A percentile compares a stretch with the other conserved stretches of the same genome.
Conservation (phyloP, 768 basidiomycete species). For the Phlebiopsis gigantea region DNA sequence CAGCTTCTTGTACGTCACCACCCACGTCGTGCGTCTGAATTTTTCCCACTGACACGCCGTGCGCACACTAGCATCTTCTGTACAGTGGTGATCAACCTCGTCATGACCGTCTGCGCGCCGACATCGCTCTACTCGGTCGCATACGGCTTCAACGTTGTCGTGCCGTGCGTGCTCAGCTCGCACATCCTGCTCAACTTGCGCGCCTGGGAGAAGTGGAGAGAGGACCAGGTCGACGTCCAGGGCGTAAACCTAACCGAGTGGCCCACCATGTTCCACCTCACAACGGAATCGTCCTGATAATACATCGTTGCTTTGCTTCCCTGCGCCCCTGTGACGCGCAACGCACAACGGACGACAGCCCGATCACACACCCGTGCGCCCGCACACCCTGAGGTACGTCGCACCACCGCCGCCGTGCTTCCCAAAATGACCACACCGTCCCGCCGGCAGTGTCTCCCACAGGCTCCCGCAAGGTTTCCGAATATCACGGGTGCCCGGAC, state of each 20-base stretch:
- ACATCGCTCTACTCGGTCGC: slow-evolving; percentile 5
- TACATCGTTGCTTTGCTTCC: not conserved
- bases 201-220: slow-evolving; percentile 4
- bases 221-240: slow-evolving; percentile 9
- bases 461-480: too few relatives aligned
- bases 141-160: slow-evolving; percentile 6
- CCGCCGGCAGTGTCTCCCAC: too few relatives aligned
- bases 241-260: slow-evolving; percentile 11
- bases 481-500: too few relatives aligned
- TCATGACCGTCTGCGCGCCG: slow-evolving; percentile 2
- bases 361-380: too few relatives aligned
- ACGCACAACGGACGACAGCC: too few relatives aligned
- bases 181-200: slow-evolving; percentile 13
- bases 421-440: too few relatives aligned
- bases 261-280: slow-evolving; percentile 17
- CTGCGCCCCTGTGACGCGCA: not conserved
- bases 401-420: not conserved
- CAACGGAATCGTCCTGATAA: slow-evolving; percentile 1
- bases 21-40: not conserved
- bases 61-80: slow-evolving; percentile 3
- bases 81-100: not conserved
- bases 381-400: not conserved
- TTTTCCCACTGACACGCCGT: not conserved
- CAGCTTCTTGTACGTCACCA: slow-evolving; percentile 6
- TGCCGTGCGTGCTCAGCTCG: slow-evolving; percentile 12